A percentile compares a stretch with the other conserved stretches of the same genome.
phyloP scores from a whole-genome alignment of 2,329 filamentous ascomycete species.

The Xylariaceae sp. region DNA sequence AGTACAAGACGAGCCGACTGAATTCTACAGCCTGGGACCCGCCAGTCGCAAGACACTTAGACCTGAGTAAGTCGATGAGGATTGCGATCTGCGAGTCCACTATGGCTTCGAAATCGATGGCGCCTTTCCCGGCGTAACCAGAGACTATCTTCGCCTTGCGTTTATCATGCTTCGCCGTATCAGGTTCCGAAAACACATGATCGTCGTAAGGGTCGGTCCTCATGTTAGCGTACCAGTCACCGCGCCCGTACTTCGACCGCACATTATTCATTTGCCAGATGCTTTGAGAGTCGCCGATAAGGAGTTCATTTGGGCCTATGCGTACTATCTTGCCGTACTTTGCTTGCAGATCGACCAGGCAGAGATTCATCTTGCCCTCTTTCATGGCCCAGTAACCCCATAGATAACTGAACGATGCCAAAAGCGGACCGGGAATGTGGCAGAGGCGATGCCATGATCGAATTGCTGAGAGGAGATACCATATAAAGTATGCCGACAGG shows the following conservation, averaged over 20 bases:
- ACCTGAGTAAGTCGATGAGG: constrained; percentile 22
- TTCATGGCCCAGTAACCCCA: constrained; percentile 24
- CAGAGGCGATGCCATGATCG: constrained; percentile 26
- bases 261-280: constrained; percentile 28
- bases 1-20: constrained; percentile 23
- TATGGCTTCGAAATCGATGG: constrained; percentile 25
- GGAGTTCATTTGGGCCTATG: constrained; percentile 29
- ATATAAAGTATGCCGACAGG: constrained; percentile 11
- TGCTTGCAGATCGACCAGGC: constrained; percentile 20
- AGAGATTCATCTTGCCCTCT: constrained; percentile 20
- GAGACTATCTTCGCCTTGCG: constrained; percentile 27
- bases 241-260: constrained; percentile 26
- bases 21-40: constrained; percentile 20
- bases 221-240: constrained; percentile 26
- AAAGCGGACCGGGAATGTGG: constrained; percentile 26
- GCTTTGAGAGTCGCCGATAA: constrained; percentile 26
- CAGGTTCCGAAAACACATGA: constrained; percentile 24
- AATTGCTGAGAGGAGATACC: constrained; percentile 16
- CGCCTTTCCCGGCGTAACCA: constrained; percentile 29
- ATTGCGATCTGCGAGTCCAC: constrained; percentile 24
- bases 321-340: constrained; percentile 29
- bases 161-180: constrained; percentile 26
- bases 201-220: constrained; percentile 28
- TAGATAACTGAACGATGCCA: constrained; percentile 27
- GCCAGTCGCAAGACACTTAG: constrained; percentile 17